Percentiles rank a stretch among this genome's conserved stretches.
These are phyloP conservation scores for Abelmoschus esculentus DNA, from an alignment of 345 rosid genomes.

Conservation along the genomic window DNA sequence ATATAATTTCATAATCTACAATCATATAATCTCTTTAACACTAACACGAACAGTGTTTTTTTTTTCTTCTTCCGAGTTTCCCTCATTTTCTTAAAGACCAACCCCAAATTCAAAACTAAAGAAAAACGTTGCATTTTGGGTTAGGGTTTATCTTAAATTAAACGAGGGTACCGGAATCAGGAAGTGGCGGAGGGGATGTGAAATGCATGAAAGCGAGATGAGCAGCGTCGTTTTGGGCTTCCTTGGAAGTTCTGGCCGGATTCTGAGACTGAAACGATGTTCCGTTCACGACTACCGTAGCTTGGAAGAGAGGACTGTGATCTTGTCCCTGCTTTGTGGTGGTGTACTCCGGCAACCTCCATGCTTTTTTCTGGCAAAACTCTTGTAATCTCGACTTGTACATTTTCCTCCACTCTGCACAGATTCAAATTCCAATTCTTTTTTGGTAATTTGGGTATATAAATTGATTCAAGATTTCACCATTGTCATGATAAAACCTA, in stretches of 20 bases:
- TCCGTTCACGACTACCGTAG: slow-evolving; percentile 31
- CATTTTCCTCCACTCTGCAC: neutral
- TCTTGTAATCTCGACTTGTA: slow-evolving; percentile 31
- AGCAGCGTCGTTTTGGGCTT: slow-evolving; percentile 42
- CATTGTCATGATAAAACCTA: no score
- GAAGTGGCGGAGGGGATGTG: slow-evolving; percentile 1
- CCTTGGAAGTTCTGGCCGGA: slow-evolving; percentile 20
- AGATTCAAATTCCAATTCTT: no score
- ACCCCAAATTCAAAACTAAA: neutral
- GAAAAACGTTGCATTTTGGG: neutral
- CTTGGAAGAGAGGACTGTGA: slow-evolving; percentile 29
- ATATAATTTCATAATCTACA: no score
- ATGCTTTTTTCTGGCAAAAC: slow-evolving; percentile 22
- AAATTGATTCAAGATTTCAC: no score
- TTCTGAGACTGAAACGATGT: slow-evolving; percentile 13
- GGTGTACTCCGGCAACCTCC: slow-evolving; percentile 26
- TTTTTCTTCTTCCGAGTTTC: neutral
- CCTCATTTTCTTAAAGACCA: neutral
- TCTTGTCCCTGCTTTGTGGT: slow-evolving; percentile 21
- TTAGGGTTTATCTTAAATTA: neutral
- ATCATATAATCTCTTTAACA: neutral
- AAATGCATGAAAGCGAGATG: slow-evolving; percentile 23
- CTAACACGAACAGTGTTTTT: neutral
- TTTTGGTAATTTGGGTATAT: no score
- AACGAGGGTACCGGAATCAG: neutral